Percentiles rank a stretch among this genome's conserved stretches.
Evolutionary conservation across 257 asterid species (phyloP).

Genomic region (Solanum lignicaule): DNA sequence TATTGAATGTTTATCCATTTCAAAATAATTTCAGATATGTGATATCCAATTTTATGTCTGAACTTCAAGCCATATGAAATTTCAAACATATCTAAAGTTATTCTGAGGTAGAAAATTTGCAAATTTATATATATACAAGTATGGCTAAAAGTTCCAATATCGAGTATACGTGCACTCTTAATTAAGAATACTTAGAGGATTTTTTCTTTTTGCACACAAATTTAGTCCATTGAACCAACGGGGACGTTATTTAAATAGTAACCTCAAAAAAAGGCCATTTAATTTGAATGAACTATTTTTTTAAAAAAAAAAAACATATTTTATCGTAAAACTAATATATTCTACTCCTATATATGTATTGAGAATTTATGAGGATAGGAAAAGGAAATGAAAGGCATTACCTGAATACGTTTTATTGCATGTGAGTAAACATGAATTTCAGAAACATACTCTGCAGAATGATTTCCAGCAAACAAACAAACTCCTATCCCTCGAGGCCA

Average conservation of each 20-base stretch:
- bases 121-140: background rate
- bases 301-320: background rate
- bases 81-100: background rate
- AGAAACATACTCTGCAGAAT: conserved; percentile 34
- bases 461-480: conserved; percentile 23
- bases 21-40: too few relatives aligned
- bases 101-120: background rate
- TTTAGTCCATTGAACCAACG: background rate
- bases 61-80: background rate
- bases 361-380: background rate
- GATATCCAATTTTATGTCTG: background rate
- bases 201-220: background rate
- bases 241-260: background rate
- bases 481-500: conserved; percentile 19
- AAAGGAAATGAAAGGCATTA: background rate
- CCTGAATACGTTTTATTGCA: conserved; percentile 21
- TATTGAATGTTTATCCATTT: too few relatives aligned
- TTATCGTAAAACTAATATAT: background rate
- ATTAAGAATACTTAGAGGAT: rapidly evolving
- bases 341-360: background rate
- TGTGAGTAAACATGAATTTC: conserved; percentile 30
- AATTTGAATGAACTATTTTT: background rate
- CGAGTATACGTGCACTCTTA: background rate
- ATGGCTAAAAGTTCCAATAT: background rate
- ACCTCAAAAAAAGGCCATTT: background rate